Evolutionary conservation across 768 basidiomycete genomes (phyloP), one percentile per base, ranked within the genome.

Genomic region (Porphyrellus cyaneotinctus): DNA sequence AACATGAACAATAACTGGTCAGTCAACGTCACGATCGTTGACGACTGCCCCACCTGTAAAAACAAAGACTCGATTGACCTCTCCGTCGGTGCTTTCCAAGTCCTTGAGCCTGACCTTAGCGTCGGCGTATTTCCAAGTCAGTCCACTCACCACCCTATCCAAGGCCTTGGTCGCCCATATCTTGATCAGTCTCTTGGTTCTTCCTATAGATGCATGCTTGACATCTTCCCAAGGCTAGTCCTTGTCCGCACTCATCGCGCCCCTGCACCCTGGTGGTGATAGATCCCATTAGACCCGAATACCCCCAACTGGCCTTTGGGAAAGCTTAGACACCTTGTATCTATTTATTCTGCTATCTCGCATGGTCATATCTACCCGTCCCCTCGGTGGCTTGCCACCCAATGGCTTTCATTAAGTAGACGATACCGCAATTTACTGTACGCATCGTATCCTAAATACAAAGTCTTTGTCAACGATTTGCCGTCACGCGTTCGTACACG

Each of bases 31-130:
- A 78, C 74, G 23, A 75, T 97, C 57, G 88, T 80, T 13, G 91
- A 93, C 59, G 84, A 78, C 33, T 97, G 92, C 76, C 91, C 91
- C 23, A 85, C 85, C 18, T 95, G 91, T 73, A 46, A 63, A 0
- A 82, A 79, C 60, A 31, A 32, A 26, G 78, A 86, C 68, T 88
- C 85, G 15, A 83, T 97, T 64, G 88, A 91, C 62, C 74, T 90
- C 38, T 89, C 88, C n/a, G 49, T 59, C 45, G 82, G 63, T 49
- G 87, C 88, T 41, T 94, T 95, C 79, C 28, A 70, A 23, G 59
- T 66, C 15, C 78, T 95, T 52, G 17, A 12, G 0, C 81, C 79
- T 42, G 49, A 67, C 43, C 63, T 74, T 38, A 62, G 60, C 7
- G 64, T 75, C 22, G 92, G 92, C 56, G 58, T 72, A 52, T 74